These are phyloP conservation scores for Liquidambar formosana DNA, from an alignment of 164 flowering plant species.

Conservation along the genomic window DNA sequence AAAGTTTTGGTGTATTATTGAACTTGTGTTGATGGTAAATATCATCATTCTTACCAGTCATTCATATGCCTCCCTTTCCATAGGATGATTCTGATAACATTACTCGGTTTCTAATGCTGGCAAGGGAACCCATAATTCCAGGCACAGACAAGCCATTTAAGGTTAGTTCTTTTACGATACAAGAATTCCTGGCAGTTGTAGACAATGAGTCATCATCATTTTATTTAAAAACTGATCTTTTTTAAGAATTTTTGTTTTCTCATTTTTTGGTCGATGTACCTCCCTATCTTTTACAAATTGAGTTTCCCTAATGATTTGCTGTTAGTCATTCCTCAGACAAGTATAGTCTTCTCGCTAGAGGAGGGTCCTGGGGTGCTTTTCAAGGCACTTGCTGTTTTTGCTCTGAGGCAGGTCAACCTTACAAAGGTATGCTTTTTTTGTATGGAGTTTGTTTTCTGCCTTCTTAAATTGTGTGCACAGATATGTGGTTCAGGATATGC, in stretches of 20 bases:
- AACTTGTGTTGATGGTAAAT: not conserved
- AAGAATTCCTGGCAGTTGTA: not conserved
- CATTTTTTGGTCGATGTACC: not conserved
- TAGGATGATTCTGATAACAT: constrained; percentile 88
- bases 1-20: constrained; percentile 2
- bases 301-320: constrained; percentile 4
- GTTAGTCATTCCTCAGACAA: constrained; percentile 55
- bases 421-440: constrained; percentile 54
- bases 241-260: not conserved
- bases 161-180: constrained; percentile 37
- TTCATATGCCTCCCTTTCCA: constrained; percentile 10
- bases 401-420: constrained; percentile 78
- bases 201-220: not conserved
- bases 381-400: constrained; percentile 92
- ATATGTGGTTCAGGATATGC: not conserved
- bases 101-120: constrained; percentile 91
- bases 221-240: not conserved
- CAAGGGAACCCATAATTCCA: constrained; percentile 90
- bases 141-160: constrained; percentile 79
- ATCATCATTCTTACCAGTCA: constrained; percentile 3
- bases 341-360: constrained; percentile 90
- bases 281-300: not conserved
- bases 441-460: not conserved
- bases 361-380: constrained; percentile 92
- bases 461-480: not conserved